phyloP scores from a whole-genome alignment of 2,329 filamentous ascomycete species.

The Fusarium albidum region DNA sequence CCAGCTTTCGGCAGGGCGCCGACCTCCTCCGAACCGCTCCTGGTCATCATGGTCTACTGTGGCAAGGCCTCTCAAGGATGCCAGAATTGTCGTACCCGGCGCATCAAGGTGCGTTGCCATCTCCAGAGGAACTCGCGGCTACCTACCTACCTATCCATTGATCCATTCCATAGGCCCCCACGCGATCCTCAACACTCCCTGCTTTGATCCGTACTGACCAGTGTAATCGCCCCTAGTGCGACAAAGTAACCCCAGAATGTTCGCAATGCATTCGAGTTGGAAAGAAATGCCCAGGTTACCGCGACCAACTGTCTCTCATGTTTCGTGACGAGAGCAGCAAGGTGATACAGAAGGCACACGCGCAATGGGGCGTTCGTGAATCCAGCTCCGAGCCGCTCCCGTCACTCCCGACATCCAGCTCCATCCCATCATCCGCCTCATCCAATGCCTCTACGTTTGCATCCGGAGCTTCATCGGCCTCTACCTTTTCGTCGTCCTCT shows the following conservation, averaged over 20 bases:
- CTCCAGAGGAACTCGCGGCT: neutral
- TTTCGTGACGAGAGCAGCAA: conserved; percentile 73
- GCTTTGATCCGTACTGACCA: conserved; percentile 16
- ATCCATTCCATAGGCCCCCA: neutral
- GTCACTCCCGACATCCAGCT: conserved; percentile 36
- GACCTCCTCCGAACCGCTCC: conserved; percentile 1
- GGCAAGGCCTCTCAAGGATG: conserved; percentile 65
- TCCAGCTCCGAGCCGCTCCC: conserved; percentile 23
- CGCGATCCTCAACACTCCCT: neutral
- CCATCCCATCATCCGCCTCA: conserved; percentile 30
- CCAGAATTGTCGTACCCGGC: conserved; percentile 60
- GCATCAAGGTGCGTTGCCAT: conserved; percentile 59
- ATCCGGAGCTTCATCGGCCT: conserved; percentile 12
- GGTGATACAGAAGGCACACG: conserved; percentile 66
- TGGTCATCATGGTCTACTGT: conserved; percentile 60
- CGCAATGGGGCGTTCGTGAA: conserved; percentile 54
- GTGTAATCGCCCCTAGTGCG: conserved; percentile 56
- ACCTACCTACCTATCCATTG: neutral
- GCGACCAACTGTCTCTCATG: conserved; percentile 70
- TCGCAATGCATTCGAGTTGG: conserved; percentile 68
- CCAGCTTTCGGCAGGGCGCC: conserved; percentile 17
- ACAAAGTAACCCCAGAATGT: conserved; percentile 67
- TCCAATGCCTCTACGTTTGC: conserved; percentile 32
- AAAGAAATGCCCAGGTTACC: conserved; percentile 69
- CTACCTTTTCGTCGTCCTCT: conserved; percentile 18